phyloP scores from a whole-genome alignment of 2,329 filamentous ascomycete genomes.

The Beauveria asiatica region DNA sequence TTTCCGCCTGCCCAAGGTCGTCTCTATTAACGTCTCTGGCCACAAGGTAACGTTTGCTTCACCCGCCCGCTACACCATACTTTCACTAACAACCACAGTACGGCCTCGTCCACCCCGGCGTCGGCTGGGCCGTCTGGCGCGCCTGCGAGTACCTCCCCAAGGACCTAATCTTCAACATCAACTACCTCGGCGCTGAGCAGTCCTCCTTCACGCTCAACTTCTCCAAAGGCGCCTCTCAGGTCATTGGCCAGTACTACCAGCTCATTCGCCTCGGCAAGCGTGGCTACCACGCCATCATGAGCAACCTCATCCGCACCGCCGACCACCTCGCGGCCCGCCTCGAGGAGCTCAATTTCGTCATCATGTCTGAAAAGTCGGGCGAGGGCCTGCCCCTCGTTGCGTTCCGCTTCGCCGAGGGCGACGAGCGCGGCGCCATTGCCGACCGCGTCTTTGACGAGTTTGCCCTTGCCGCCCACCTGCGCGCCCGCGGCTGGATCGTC shows the following conservation, averaged over 20 bases:
- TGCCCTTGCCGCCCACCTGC: slow-evolving; percentile 72
- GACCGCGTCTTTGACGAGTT: slow-evolving; percentile 65
- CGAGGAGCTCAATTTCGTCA: slow-evolving; percentile 68
- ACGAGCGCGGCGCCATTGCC: slow-evolving; percentile 38
- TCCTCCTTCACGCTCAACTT: slow-evolving; percentile 96
- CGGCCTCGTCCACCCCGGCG: slow-evolving; percentile 71
- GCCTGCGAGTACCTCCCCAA: slow-evolving; percentile 74
- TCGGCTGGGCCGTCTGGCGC: slow-evolving; percentile 91
- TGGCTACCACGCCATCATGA: slow-evolving; percentile 89
- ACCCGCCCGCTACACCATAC: neutral
- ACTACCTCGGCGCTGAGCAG: slow-evolving; percentile 93
- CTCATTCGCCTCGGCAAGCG: slow-evolving; percentile 89
- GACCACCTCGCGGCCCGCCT: slow-evolving; percentile 77
- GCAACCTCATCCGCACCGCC: slow-evolving; percentile 80
- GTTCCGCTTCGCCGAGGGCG: slow-evolving; percentile 61
- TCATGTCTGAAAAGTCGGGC: slow-evolving; percentile 75
- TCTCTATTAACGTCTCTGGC: slow-evolving; percentile 89
- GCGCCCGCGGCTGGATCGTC: slow-evolving; percentile 84
- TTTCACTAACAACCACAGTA: slow-evolving; percentile 29
- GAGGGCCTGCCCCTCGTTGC: slow-evolving; percentile 82
- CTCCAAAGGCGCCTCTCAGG: slow-evolving; percentile 87
- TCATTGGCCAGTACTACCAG: slow-evolving; percentile 97
- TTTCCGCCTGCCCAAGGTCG: slow-evolving; percentile 79
- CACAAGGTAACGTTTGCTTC: slow-evolving; percentile 59
- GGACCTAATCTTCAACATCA: slow-evolving; percentile 98